These are phyloP conservation scores for Steccherinum ochraceum DNA, from an alignment of 768 basidiomycete genomes.

Conservation along the genomic window DNA sequence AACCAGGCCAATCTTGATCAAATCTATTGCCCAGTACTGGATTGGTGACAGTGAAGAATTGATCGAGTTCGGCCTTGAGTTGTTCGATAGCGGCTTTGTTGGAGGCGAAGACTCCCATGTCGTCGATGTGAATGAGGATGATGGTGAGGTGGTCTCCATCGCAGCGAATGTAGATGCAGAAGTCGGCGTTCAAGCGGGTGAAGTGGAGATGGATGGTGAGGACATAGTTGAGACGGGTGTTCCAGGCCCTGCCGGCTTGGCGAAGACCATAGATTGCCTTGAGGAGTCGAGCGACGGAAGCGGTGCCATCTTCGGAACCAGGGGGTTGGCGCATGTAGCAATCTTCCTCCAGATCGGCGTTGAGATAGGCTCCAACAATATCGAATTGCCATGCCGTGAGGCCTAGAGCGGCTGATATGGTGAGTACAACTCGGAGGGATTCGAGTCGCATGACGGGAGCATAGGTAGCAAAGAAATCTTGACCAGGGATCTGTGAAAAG, in stretches of 20 bases:
- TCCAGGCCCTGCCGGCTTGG: slow-evolving; percentile 33
- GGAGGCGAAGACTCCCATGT: slow-evolving; percentile 24
- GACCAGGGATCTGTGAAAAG: slow-evolving; percentile 27
- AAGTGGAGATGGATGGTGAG: slow-evolving; percentile 17
- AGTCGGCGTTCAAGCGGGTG: slow-evolving; percentile 18
- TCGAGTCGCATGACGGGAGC: slow-evolving; percentile 20
- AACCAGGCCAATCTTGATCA: no score
- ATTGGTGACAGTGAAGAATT: no score
- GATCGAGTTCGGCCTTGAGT: slow-evolving; percentile 20
- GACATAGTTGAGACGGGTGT: slow-evolving; percentile 23
- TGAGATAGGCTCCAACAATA: slow-evolving; percentile 19
- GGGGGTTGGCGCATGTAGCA: slow-evolving; percentile 25
- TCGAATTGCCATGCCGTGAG: slow-evolving; percentile 12
- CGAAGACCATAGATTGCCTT: slow-evolving; percentile 39
- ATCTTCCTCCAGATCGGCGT: slow-evolving; percentile 21
- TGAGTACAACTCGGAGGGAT: slow-evolving; percentile 16
- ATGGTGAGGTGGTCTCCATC: slow-evolving; percentile 7
- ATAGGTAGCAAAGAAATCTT: slow-evolving; percentile 30
- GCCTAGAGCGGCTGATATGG: slow-evolving; percentile 16
- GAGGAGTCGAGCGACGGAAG: not conserved
- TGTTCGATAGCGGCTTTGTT: slow-evolving; percentile 1
- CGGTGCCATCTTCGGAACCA: slow-evolving; percentile 14
- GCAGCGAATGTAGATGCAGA: slow-evolving; percentile 14
- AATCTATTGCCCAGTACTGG: no score
- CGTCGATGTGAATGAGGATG: slow-evolving; percentile 26